These are phyloP conservation scores for Cladosporium sp. DNA, from an alignment of 2,329 filamentous ascomycete genomes.

Conservation along the genomic window DNA sequence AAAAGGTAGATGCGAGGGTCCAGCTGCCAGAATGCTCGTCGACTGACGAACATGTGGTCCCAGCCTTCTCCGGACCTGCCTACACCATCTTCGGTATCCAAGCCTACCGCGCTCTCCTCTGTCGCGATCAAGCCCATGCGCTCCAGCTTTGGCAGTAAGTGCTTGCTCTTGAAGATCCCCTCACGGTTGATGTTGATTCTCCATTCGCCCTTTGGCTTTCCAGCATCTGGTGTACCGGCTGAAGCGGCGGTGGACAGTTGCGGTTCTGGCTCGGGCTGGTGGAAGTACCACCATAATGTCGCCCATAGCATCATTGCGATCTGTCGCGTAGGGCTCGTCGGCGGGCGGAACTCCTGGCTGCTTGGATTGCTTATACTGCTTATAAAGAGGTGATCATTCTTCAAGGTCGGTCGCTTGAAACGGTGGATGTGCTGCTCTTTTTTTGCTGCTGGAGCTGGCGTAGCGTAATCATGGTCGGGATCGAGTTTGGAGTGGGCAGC, in stretches of 20 bases:
- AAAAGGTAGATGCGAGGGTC: constrained; percentile 85
- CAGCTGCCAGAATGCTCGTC: constrained; percentile 85
- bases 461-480: constrained; percentile 25
- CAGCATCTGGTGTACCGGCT: constrained; percentile 58
- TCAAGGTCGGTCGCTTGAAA: constrained; percentile 71
- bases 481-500: constrained; percentile 13
- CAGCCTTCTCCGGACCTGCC: constrained; percentile 56
- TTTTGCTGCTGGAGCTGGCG: constrained; percentile 10
- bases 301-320: constrained; percentile 97
- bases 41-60: constrained; percentile 76
- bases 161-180: constrained; percentile 79
- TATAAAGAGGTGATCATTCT: constrained; percentile 80
- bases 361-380: constrained; percentile 85
- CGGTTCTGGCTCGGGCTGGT: constrained; percentile 68
- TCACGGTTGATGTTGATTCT: constrained; percentile 76
- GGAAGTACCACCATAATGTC: constrained; percentile 95
- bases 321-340: constrained; percentile 76
- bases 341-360: constrained; percentile 71
- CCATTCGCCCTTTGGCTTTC: constrained; percentile 81
- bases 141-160: constrained; percentile 84
- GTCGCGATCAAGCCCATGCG: constrained; percentile 81
- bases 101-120: constrained; percentile 69
- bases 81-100: constrained; percentile 49
- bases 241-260: constrained; percentile 60
- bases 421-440: constrained; percentile 49